Base-by-base conservation (phyloP, 352 stramenopile genomes). In the Globisporangium orthogonon region DNA sequence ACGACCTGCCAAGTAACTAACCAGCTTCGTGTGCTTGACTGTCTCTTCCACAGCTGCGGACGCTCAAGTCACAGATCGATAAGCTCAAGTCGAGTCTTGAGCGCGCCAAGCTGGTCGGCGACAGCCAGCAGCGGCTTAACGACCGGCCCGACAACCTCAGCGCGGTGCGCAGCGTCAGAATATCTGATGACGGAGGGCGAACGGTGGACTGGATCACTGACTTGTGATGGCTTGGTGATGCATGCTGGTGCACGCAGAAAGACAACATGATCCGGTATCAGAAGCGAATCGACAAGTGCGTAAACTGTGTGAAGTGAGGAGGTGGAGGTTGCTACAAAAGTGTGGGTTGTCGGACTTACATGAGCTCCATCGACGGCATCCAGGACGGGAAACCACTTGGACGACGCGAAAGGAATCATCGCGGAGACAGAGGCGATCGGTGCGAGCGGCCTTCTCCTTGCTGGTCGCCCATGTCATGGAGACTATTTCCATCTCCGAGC, bases 21-120 rank as follows among this genome's bases (percentile, higher is more conserved):
- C 17, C 4, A 23, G 23, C 23, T 23, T 23, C 23, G n/a, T 4
- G 5, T 11, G 43, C 6, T 30, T 15, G 3, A 9, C 17, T 39
- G 41, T 13, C 17, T 56, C 28, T 28, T 29, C 1, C 18, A 45
- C 33, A 90, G 71, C 62, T 94, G 30, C 84, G 84, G 29, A 89
- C 70, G 29, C 87, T 87, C 65, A 90, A 94, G 64, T 92, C 82
- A 37, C 77, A 90, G 48, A 65, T 94, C 40, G 84, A 94, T 54
- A 91, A 92, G 66, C 84, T 94, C 58, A 94, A 94, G 63, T 85
- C 82, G 14, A 82, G 79, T 50, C 59, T 94, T 11, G 81, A 91
- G 37, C 78, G 79, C 50, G 81, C 79, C 33, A 87, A 90, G 56
- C 73, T 94, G 44, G 75, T 92, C 53, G 82, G 67, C 18, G 73